Evolutionary conservation across 2,329 filamentous ascomycete species (phyloP).

Genomic region (Xylariaceae sp.): DNA sequence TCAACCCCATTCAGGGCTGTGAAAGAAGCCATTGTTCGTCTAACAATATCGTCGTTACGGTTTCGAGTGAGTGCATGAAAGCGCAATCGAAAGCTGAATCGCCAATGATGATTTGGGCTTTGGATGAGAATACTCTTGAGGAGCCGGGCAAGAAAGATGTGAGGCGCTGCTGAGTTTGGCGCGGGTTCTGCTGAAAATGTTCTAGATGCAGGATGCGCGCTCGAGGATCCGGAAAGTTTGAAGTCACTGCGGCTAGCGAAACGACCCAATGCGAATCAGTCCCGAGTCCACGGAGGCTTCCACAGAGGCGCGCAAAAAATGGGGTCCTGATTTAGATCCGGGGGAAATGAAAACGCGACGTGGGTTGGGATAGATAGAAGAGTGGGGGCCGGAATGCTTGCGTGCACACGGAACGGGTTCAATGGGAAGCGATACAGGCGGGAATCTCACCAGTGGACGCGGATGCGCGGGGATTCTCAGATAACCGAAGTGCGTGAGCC

Average conservation of each 20-base stretch:
- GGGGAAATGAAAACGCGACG: conserved; percentile 11
- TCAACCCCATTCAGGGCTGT: conserved; percentile 33
- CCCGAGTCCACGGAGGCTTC: not conserved
- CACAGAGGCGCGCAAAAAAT: not conserved
- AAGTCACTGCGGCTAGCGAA: conserved; percentile 1
- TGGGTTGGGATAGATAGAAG: conserved; percentile 17
- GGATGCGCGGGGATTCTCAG: conserved; percentile 26
- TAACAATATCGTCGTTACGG: conserved; percentile 26
- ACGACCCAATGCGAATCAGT: conserved; percentile 1
- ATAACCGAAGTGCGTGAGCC: conserved; percentile 28
- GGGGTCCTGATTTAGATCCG: not conserved
- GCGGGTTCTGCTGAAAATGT: not conserved
- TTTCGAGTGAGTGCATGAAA: conserved; percentile 28
- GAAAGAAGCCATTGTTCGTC: conserved; percentile 32
- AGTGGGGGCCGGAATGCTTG: conserved; percentile 15
- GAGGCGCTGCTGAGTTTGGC: not conserved
- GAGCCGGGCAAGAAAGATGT: conserved; percentile 7
- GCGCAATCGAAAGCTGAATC: conserved; percentile 5
- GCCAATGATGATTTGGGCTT: not conserved
- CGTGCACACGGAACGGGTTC: conserved; percentile 8
- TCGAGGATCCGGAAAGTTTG: not conserved
- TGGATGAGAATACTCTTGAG: not conserved
- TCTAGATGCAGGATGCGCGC: conserved; percentile 9
- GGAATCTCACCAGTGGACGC: conserved; percentile 18
- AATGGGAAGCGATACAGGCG: conserved; percentile 13